phyloP scores from a whole-genome alignment of 108 stramenopile genomes.

The Seminavis robusta region DNA sequence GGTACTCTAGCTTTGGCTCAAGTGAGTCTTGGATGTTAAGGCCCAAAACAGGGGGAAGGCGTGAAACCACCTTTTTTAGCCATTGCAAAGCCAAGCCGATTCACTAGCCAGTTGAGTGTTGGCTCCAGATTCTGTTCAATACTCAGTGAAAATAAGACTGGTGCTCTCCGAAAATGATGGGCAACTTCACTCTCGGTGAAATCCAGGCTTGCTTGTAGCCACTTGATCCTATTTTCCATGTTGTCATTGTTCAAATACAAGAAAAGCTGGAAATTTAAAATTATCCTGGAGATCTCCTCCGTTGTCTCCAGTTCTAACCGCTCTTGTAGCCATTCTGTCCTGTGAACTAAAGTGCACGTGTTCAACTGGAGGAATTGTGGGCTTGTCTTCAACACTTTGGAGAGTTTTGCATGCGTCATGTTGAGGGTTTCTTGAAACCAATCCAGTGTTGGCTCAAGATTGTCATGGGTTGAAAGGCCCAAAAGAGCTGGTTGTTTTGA shows the following conservation, averaged over 20 bases:
- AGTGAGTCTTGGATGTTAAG: background rate
- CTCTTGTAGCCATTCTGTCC: background rate
- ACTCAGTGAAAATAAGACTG: background rate
- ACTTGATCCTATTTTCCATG: background rate
- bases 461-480: too few species aligned
- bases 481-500: too few species aligned
- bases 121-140: background rate
- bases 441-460: too few species aligned
- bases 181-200: background rate
- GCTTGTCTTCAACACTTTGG: background rate
- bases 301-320: background rate
- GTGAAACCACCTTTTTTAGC: background rate
- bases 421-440: too few species aligned
- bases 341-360: background rate
- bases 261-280: background rate
- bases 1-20: background rate
- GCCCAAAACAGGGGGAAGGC: background rate
- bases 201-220: background rate
- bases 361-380: background rate
- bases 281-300: background rate
- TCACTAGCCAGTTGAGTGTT: background rate
- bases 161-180: background rate
- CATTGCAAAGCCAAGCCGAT: background rate
- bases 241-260: background rate
- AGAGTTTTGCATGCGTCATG: background rate